Evolutionary conservation across 306 rosid species (phyloP), one percentile per base, ranked within the genome.

Genomic region (Casuarina cunninghamiana): DNA sequence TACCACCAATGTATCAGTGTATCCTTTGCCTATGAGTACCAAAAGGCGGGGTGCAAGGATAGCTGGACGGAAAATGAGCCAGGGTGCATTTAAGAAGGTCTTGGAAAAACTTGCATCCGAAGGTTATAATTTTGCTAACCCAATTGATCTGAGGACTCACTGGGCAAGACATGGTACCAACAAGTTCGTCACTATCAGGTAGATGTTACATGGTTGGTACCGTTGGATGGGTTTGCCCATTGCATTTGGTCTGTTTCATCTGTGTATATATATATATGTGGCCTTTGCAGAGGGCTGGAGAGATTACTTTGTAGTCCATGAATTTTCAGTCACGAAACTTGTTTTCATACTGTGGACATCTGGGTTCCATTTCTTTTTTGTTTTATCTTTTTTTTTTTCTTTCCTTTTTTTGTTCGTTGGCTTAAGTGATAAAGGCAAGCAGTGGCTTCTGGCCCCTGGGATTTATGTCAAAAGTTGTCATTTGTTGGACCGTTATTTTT

Each of bases 101-200:
- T 82, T 95, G 83, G 99, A 95, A 91, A 95, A 93, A 87, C 96
- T 95, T 69, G 97, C 97, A 21, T 88, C 94, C 5, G 93, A 95
- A 84, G 97, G 97, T 63, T 95, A 93, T 84, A 91, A 95, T 89
- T 95, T 95, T 73, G 80, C 94, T 77, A 86, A 84, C 88, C 91
- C 97, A 15, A 93, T 95, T 83, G 99, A 95, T 87, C 87, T 95
- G 85, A 95, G 88, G 92, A 81, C 82, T 82, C 91, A 89, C 73
- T 95, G 99, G 99, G 99, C 99, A 58, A 95, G 92, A 77, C 97
- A 95, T 85, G 99, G 99, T 75, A 95, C 99, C 82, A 95, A 95
- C 87, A 95, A 95, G 90, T 95, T 95, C 43, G 97, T 95, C 83
- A 95, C 97, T 9, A 93, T 95, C 90, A 91, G 97, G 91, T 95